Conservation (phyloP, 108 stramenopile genomes). For the Nitzschia putrida region DNA sequence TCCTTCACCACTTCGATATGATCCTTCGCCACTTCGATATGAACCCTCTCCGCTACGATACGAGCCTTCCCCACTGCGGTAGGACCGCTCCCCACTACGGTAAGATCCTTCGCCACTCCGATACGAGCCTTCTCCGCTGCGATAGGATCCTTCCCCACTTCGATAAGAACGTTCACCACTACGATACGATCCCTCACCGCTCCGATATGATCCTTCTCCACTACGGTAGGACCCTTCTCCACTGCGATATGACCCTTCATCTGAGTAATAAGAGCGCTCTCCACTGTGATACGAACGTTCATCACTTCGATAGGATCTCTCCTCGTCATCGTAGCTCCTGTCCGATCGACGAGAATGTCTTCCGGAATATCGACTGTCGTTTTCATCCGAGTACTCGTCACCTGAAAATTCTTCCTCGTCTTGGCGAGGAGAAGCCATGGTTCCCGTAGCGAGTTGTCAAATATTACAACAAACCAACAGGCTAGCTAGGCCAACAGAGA, state of each 20-base stretch:
- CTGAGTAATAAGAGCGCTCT: conserved; percentile 29
- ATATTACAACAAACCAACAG: no score
- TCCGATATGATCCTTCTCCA: conserved; percentile 10
- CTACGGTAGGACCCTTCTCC: conserved; percentile 18
- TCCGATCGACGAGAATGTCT: neutral
- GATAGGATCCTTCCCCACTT: conserved; percentile 3
- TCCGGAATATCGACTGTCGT: conserved; percentile 30
- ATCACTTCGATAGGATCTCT: conserved; percentile 4
- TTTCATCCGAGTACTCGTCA: conserved; percentile 11
- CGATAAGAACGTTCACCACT: conserved; percentile 9
- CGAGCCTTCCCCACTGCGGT: conserved; percentile 6
- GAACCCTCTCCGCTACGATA: neutral
- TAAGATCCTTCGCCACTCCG: neutral
- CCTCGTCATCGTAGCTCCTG: conserved; percentile 8
- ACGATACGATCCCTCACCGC: neutral
- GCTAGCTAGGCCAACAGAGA: no score
- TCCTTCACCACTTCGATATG: conserved; percentile 1
- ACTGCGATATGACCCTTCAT: conserved; percentile 3
- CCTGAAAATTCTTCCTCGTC: conserved; percentile 1
- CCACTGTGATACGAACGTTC: conserved; percentile 10
- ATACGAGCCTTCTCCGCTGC: conserved; percentile 2
- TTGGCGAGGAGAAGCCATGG: neutral
- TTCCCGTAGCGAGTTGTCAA: no score
- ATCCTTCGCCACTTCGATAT: conserved; percentile 9
- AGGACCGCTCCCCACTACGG: conserved; percentile 8